Base-by-base conservation (phyloP, 768 basidiomycete species). In the Hygrophorus pudorinus region DNA sequence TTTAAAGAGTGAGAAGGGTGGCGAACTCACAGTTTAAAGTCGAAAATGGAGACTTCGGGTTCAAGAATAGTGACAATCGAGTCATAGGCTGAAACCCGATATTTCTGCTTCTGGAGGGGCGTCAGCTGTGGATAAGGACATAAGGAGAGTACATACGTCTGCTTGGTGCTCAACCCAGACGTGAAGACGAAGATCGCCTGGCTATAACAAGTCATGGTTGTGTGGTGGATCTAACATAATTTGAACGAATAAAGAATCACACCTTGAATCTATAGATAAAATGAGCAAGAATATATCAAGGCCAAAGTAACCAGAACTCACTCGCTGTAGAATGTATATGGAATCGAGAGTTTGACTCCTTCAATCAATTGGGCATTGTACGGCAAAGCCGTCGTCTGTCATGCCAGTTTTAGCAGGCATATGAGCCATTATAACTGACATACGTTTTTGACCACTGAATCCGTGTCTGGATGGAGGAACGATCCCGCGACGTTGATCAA, bases 241-340 rank as follows among this genome's bases (percentile, higher is more conserved):
- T 18, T 28, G 18, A 27, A 41, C 13, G 42, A 42, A 21, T 36
- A 20, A 29, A 17, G 40, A 29, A 45, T 31, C 31, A 29, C 64
- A 81, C 80, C 75, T 77, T 81, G 64, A 78, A 81, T 59, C 80
- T 83, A 47, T 7, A 51, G 16, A 5, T 37, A 47, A 48, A 40
- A 49, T 33, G 30, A 20, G 12, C 21, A 37, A 8, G 32, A 34
- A 44, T 32, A 18, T 24, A 10, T 18, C 32, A 11, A 40, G 12
- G 29, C n/a, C n/a, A 35, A 36, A 4, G 29, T 17, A n/a, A 33
- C 32, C 10, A 24, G 32, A 2, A 69, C 85, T 62, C 52, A 90
- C 88, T 91, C 85, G 73, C 84, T 88, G 63, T 83, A 65, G 61
- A 91, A 89, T 8, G 66, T 48, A 52, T 78, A 91, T 6, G 86